Evolutionary conservation across 345 rosid genomes (phyloP).

Genomic region (Pistacia vera): DNA sequence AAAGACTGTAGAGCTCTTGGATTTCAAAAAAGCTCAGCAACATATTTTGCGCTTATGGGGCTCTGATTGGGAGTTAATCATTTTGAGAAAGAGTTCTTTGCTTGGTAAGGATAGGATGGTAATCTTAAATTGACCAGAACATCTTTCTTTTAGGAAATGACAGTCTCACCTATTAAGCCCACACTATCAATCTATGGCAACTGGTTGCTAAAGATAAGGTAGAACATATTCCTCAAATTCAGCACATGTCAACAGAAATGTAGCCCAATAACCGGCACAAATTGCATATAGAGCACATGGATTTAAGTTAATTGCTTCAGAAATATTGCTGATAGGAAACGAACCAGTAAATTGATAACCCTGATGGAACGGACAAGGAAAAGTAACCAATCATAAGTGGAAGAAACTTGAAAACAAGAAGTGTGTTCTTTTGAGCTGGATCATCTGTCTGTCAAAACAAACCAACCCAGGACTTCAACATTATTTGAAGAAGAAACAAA

Average conservation of each 20-base stretch:
- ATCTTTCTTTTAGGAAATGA: background rate
- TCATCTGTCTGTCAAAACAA: slow-evolving; percentile 78
- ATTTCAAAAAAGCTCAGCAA: no score
- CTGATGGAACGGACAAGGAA: slow-evolving; percentile 97
- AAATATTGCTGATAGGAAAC: slow-evolving; percentile 41
- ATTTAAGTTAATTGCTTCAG: background rate
- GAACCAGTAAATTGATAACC: slow-evolving; percentile 93
- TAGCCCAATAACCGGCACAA: no score
- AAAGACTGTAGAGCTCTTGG: no score
- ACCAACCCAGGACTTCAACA: slow-evolving; percentile 12
- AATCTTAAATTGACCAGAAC: background rate
- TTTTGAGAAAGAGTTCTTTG: background rate
- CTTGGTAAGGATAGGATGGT: background rate
- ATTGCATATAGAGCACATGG: background rate
- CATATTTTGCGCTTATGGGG: no score
- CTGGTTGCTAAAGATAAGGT: background rate
- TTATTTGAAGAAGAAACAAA: slow-evolving; percentile 4
- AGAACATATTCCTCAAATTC: background rate
- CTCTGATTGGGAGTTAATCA: no score
- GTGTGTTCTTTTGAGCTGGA: slow-evolving; percentile 95
- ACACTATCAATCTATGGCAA: background rate
- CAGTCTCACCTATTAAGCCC: background rate
- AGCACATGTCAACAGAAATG: no score
- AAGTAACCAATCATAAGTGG: slow-evolving; percentile 99
- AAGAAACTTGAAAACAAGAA: slow-evolving; percentile 92